Conservation (phyloP, 2,329 filamentous ascomycete genomes). For the Penicillium corylophilum region DNA sequence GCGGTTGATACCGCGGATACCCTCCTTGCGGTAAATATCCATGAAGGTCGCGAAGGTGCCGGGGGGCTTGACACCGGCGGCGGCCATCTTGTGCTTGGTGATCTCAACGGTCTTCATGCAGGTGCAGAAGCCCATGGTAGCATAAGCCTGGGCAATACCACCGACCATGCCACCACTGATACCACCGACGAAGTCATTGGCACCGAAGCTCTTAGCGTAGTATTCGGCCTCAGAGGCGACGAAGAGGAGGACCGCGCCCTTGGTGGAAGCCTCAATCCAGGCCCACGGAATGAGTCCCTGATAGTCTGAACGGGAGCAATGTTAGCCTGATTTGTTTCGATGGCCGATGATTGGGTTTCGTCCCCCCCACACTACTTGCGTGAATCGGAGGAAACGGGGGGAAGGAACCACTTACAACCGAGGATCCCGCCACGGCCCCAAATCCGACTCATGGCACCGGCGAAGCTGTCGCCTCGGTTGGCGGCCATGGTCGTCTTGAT, state of each 20-base stretch:
- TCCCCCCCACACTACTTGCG: constrained; percentile 12
- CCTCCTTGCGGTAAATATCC: constrained; percentile 93
- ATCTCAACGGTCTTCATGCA: constrained; percentile 99
- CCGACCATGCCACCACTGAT: constrained; percentile 90
- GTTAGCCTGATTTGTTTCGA: constrained; percentile 11
- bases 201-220: constrained; percentile 80
- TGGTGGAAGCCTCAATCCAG: constrained; percentile 99
- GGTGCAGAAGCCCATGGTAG: constrained; percentile 99
- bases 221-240: constrained; percentile 98
- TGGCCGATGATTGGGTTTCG: constrained; percentile 13
- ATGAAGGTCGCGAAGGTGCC: constrained; percentile 94
- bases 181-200: constrained; percentile 80
- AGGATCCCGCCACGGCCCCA: constrained; percentile 91
- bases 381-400: constrained; percentile 17
- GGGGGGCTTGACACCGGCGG: constrained; percentile 77
- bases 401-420: constrained; percentile 69
- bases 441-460: constrained; percentile 76
- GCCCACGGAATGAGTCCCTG: constrained; percentile 99
- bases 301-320: constrained; percentile 66
- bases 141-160: constrained; percentile 96
- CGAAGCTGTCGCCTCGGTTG: constrained; percentile 86
- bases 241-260: constrained; percentile 97
- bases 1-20: constrained; percentile 94
- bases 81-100: constrained; percentile 93
- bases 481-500: constrained; percentile 99